These are phyloP conservation scores for Pseudozyma sp. DNA, from an alignment of 1,284 basidiomycete species.

Conservation along the genomic window DNA sequence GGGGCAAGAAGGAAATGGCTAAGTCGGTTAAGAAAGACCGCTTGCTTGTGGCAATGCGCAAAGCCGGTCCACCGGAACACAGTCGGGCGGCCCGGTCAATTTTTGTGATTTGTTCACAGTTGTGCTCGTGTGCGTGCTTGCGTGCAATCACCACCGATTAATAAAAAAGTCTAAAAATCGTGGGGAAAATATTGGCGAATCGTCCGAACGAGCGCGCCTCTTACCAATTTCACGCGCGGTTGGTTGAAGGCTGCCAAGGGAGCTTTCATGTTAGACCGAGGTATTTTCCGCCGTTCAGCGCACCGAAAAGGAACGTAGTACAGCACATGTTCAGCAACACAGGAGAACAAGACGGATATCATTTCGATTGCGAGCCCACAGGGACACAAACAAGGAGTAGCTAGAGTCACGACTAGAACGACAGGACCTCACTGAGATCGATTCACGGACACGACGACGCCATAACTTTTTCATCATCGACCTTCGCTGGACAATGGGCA, in stretches of 20 bases:
- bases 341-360: too few species aligned
- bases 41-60: slow-evolving; percentile 28
- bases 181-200: not conserved
- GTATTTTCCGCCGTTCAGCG: not conserved
- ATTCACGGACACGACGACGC: not conserved
- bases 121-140: not conserved
- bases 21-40: slow-evolving; percentile 7
- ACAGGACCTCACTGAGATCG: not conserved
- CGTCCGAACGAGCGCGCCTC: slow-evolving; percentile 15
- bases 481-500: not conserved
- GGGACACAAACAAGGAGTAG: not conserved
- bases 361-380: too few species aligned
- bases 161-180: not conserved
- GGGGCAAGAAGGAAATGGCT: not conserved
- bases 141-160: not conserved
- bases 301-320: too few species aligned
- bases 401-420: not conserved
- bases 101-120: not conserved
- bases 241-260: not conserved
- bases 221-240: slow-evolving; percentile 7
- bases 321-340: too few species aligned
- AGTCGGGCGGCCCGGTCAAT: not conserved
- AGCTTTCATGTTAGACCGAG: not conserved
- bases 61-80: slow-evolving; percentile 25
- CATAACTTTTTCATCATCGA: not conserved